Evolutionary conservation across 345 rosid species (phyloP).

Genomic region (Eucalyptus curtisii): DNA sequence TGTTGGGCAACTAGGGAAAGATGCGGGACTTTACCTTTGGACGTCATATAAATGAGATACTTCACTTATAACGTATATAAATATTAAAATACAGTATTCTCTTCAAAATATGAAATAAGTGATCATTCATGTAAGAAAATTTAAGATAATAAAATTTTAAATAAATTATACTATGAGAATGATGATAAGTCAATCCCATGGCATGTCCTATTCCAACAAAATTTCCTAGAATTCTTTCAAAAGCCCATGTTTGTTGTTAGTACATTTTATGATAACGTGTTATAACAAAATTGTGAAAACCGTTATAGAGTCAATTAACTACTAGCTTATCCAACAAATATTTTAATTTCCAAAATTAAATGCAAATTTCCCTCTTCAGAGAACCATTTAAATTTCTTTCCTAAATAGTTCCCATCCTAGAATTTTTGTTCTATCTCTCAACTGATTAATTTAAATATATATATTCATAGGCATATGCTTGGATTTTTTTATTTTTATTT

Average conservation of each 20-base stretch:
- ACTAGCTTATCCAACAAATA: neutral
- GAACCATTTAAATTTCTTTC: neutral
- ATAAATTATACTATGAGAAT: neutral
- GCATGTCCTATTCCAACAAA: neutral
- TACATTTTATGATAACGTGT: neutral
- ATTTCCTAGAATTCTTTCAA: neutral
- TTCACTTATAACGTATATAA: too few species aligned
- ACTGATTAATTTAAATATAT: too few species aligned
- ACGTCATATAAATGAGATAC: too few species aligned
- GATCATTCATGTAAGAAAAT: neutral
- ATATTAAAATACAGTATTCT: too few species aligned
- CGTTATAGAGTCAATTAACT: too few species aligned
- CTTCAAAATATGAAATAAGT: neutral
- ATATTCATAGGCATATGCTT: neutral
- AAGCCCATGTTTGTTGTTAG: neutral
- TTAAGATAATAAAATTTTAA: too few species aligned
- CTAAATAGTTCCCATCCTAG: neutral
- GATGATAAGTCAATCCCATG: neutral
- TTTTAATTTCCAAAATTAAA: neutral
- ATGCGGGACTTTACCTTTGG: too few species aligned
- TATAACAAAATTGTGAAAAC: neutral
- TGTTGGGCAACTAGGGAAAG: too few species aligned
- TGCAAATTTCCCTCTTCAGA: neutral
- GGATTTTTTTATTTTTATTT: neutral
- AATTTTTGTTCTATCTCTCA: neutral